phyloP scores from a whole-genome alignment of 23 red algal species.

The Gracilaria vermiculophylla region DNA sequence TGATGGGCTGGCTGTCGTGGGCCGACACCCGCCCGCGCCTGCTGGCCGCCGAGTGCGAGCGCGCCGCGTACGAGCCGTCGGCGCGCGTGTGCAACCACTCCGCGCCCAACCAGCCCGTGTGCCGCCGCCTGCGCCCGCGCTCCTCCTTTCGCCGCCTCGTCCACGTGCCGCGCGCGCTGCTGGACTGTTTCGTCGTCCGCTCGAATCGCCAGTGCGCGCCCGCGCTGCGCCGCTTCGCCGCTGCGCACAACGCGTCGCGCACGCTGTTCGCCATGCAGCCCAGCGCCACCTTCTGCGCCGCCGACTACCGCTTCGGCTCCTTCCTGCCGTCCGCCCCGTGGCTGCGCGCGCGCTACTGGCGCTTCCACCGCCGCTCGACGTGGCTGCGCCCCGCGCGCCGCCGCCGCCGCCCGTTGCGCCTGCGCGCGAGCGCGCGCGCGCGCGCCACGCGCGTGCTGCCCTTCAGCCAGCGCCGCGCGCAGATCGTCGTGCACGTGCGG shows the following conservation, averaged over 20 bases:
- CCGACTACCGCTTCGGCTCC: not conserved
- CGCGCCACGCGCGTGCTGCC: not conserved
- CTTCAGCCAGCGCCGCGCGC: not conserved
- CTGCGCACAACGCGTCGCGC: not conserved
- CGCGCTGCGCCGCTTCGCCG: not conserved
- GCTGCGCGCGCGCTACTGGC: conserved; percentile 37
- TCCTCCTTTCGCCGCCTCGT: conserved; percentile 4
- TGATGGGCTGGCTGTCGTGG: conserved; percentile 19
- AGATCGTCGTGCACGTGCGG: conserved; percentile 38
- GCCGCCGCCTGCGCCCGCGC: not conserved
- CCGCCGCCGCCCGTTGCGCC: not conserved
- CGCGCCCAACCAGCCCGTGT: not conserved
- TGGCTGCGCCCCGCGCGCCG: not conserved
- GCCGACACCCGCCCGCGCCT: not conserved
- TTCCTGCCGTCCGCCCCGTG: not conserved
- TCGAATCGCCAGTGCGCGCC: not conserved
- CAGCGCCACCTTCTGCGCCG: not conserved
- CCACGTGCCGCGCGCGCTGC: not conserved
- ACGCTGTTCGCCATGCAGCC: conserved; percentile 33
- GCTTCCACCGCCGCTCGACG: not conserved
- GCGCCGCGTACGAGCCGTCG: not conserved
- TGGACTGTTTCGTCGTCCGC: not conserved
- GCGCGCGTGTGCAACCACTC: not conserved
- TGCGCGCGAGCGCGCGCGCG: not conserved
- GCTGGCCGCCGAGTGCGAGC: not conserved